Evolutionary conservation across 139 green algal genomes (phyloP), one percentile per base, ranked within the genome.

Genomic region (Chlamydomonas sp.): DNA sequence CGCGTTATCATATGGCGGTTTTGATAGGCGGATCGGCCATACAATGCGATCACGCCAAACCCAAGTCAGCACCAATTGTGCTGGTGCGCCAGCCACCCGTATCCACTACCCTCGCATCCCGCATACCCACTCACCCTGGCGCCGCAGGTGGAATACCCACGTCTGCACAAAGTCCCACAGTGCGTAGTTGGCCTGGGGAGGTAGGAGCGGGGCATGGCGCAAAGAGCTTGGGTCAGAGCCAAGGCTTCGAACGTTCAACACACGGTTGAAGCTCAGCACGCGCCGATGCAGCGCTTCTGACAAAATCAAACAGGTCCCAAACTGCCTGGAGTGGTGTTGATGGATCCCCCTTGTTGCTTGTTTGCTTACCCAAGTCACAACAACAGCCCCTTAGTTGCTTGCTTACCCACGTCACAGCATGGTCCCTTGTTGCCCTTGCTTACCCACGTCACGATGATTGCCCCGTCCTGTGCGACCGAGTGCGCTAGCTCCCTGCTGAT

Each of bases 141-240:
- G 31, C 4, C 90, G 83, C 12, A 97, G 81, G 84, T 98, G 97
- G 58, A 87, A 61, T 15, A 97, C 92, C 96, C 96, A 99, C 75
- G 96, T 98, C 68, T 93, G 78, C 9, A 96, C 96, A 92, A 99
- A 99, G 86, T 99, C 97, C n/a, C 92, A 90, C 84, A 98, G 97
- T 79, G 97, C 95, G 64, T 92, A 94, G 82, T 99, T 98, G 69
- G 97, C 76, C 84, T 77, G 72, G 20, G 17, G 60, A 62, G 5
- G 18, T 9, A 6, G 71, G 20, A 20, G 4, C 20, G 71, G 71
- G 71, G 5, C 20, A 59, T 49, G 31, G 31, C 0, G 0, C 31
- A 49, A 49, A 49, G 31, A 49, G 31, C 31, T 49, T 49, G 31
- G 31, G 31, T 49, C 31, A 49, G 31, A 49, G 31, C 31, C 31